Conservation (phyloP, 2,329 filamentous ascomycete species). For the Diaporthe nobilis region DNA sequence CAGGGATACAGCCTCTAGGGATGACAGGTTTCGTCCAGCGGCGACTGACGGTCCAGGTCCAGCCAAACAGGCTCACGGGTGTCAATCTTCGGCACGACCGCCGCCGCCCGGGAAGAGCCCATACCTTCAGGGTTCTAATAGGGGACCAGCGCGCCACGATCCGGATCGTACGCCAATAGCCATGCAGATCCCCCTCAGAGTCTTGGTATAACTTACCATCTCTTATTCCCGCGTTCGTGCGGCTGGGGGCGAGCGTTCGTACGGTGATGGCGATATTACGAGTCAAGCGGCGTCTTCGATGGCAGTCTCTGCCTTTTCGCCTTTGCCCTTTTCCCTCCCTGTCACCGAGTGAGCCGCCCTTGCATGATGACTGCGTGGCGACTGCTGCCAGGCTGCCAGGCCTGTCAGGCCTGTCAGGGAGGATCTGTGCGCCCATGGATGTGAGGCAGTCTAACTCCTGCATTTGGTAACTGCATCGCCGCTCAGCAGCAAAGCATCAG, state of each 20-base stretch:
- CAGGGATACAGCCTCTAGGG: conserved; percentile 13
- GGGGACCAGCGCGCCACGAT: not conserved
- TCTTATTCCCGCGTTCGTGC: not conserved
- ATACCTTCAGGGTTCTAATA: conserved; percentile 12
- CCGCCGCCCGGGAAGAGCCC: conserved; percentile 12
- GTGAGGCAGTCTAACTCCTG: not conserved
- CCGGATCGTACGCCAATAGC: not conserved
- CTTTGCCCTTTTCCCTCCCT: not conserved
- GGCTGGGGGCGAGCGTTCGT: not conserved
- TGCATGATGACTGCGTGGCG: conserved; percentile 33
- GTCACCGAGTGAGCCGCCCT: conserved; percentile 19
- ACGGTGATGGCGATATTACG: conserved; percentile 18
- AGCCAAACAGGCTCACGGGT: conserved; percentile 8
- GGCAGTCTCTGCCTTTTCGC: conserved; percentile 3
- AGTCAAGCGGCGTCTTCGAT: conserved; percentile 21
- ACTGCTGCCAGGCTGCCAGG: not conserved
- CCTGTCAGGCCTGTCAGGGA: not conserved
- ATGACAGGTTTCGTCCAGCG: conserved; percentile 12
- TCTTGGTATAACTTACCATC: conserved; percentile 7
- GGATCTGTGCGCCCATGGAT: conserved; percentile 1
- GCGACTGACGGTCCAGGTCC: conserved; percentile 7
- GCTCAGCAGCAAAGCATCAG: conserved; percentile 2
- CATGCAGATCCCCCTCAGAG: not conserved
- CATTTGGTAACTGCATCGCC: conserved; percentile 15
- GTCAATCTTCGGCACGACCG: conserved; percentile 25